phyloP scores from a whole-genome alignment of 1,139 yeast genomes.

The Taiozyma sp. region DNA sequence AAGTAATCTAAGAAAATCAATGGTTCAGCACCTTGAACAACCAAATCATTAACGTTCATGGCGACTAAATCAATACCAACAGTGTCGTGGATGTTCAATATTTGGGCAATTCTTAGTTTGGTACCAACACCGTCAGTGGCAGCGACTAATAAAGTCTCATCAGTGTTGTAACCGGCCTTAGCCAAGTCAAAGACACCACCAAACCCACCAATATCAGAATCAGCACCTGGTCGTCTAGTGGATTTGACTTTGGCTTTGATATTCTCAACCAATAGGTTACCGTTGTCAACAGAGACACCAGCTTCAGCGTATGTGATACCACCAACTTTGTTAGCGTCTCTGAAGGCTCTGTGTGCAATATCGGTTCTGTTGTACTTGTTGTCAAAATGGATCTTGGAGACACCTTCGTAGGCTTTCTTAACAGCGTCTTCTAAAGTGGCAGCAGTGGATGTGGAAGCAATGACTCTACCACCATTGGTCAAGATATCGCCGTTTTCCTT shows the following conservation, averaged over 20 bases:
- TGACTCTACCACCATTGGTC: constrained; percentile 95
- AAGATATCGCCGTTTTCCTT: constrained; percentile 52
- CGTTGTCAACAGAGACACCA: constrained; percentile 97
- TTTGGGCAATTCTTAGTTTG: constrained; percentile 91
- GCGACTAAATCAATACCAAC: constrained; percentile 99
- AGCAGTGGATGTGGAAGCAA: constrained; percentile 90
- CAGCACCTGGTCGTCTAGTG: constrained; percentile 96
- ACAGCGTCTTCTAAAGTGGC: constrained; percentile 75
- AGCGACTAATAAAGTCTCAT: constrained; percentile 81
- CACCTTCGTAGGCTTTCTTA: constrained; percentile 81
- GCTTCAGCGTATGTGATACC: constrained; percentile 42
- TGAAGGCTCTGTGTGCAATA: constrained; percentile 94
- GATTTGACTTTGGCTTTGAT: constrained; percentile 90
- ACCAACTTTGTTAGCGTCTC: constrained; percentile 40
- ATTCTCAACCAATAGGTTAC: constrained; percentile 83
- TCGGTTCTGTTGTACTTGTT: constrained; percentile 85
- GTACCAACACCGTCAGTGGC: constrained; percentile 99
- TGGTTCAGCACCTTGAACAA: constrained; percentile 99
- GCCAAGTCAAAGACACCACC: constrained; percentile 94
- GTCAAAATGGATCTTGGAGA: constrained; percentile 64
- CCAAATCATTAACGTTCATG: constrained; percentile 96
- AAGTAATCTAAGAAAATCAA: constrained; percentile 92
- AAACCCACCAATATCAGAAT: constrained; percentile 97
- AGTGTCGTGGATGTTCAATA: constrained; percentile 82
- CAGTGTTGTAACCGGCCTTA: constrained; percentile 74